phyloP scores from a whole-genome alignment of 2,329 filamentous ascomycete genomes.

The Zymoseptoria brevis region DNA sequence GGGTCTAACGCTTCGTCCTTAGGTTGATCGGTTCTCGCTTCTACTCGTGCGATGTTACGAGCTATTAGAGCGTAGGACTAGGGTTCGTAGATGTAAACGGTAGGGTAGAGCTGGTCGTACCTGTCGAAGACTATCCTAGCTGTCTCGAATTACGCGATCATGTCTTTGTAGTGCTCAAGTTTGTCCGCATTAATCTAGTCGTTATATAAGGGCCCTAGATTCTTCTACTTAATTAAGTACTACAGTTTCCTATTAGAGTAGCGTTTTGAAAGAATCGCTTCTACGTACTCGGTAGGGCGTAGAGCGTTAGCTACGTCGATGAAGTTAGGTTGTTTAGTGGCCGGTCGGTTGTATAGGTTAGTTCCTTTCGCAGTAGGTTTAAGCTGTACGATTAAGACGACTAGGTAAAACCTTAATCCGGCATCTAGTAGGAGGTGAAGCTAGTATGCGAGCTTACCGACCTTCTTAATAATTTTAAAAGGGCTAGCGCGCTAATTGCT shows the following conservation, averaged over 20 bases:
- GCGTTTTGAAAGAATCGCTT: not conserved
- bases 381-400: slow-evolving; percentile 3
- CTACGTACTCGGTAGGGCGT: not conserved
- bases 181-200: not conserved
- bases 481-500: not conserved
- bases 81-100: not conserved
- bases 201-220: not conserved
- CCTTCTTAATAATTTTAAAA: not conserved
- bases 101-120: not conserved
- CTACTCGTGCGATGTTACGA: not conserved
- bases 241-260: not conserved
- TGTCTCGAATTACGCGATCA: not conserved
- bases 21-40: not conserved
- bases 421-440: slow-evolving; percentile 1
- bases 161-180: not conserved
- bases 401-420: not conserved
- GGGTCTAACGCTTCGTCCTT: not conserved
- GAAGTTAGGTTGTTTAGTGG: not conserved
- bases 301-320: not conserved
- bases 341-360: not conserved
- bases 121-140: not conserved
- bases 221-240: not conserved
- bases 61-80: not conserved
- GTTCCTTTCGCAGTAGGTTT: not conserved
- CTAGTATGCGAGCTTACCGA: slow-evolving; percentile 1